Conservation (phyloP, 176 grass and related monocot genomes). For the Tillandsia fasciculata region DNA sequence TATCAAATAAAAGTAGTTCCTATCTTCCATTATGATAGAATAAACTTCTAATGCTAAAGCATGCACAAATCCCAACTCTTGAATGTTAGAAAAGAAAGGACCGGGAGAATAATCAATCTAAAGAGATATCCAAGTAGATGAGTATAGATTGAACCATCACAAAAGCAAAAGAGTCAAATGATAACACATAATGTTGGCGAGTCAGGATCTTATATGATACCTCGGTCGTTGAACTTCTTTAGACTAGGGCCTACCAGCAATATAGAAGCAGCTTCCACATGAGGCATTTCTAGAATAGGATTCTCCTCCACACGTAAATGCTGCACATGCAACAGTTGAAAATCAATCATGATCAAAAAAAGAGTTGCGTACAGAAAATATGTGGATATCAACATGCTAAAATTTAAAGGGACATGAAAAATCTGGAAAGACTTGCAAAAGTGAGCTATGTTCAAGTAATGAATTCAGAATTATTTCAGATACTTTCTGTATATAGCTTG, state of each 20-base stretch:
- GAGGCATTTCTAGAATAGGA: conserved; percentile 72
- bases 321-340: conserved; percentile 33
- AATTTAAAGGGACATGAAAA: neutral
- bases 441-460: too few relatives aligned
- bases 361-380: neutral
- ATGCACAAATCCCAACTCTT: neutral
- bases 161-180: neutral
- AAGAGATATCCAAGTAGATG: too few relatives aligned
- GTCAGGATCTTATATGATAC: conserved; percentile 27
- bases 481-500: neutral
- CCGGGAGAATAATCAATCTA: neutral
- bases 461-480: neutral
- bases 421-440: neutral
- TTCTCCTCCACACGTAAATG: conserved; percentile 91
- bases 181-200: neutral
- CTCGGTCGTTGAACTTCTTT: conserved; percentile 88
- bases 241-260: conserved; percentile 82
- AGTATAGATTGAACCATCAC: neutral
- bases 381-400: too few relatives aligned
- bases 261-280: conserved; percentile 68
- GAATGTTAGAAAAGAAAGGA: conserved; percentile 8
- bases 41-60: neutral
- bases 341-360: conserved; percentile 15
- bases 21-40: too few relatives aligned
- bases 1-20: too few relatives aligned